phyloP scores from a whole-genome alignment of 164 flowering plant species.

The Cinnamomum chago region DNA sequence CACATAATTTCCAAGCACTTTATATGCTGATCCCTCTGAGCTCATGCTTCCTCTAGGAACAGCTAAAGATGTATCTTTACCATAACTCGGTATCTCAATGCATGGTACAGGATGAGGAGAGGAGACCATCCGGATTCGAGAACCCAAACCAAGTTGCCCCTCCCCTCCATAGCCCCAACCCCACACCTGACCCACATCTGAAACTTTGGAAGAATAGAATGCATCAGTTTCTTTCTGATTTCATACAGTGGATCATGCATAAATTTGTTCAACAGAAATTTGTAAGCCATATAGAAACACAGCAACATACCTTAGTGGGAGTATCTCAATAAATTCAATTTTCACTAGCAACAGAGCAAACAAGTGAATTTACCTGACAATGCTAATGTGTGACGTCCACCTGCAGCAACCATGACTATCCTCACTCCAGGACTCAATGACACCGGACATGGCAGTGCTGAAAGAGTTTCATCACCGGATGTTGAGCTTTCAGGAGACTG shows the following conservation, averaged over 20 bases:
- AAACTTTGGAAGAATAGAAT: slow-evolving; percentile 35
- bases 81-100: slow-evolving; percentile 47
- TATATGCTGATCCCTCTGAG: slow-evolving; percentile 45
- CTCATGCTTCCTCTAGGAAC: slow-evolving; percentile 44
- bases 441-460: slow-evolving; percentile 89
- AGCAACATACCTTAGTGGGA: too few species aligned
- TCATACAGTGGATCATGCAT: background rate
- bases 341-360: too few species aligned
- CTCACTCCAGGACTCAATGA: slow-evolving; percentile 78
- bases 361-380: slow-evolving; percentile 63
- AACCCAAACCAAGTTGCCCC: slow-evolving; percentile 97
- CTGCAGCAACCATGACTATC: slow-evolving; percentile 83
- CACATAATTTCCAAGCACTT: slow-evolving; percentile 80
- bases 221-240: slow-evolving; percentile 18
- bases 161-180: slow-evolving; percentile 99
- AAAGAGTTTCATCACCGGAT: slow-evolving; percentile 62
- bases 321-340: too few species aligned
- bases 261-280: too few species aligned
- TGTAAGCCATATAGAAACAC: too few species aligned
- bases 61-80: slow-evolving; percentile 47
- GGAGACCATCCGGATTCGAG: slow-evolving; percentile 89
- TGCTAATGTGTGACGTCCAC: slow-evolving; percentile 94
- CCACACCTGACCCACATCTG: slow-evolving; percentile 99
- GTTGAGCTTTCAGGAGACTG: slow-evolving; percentile 69
- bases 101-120: slow-evolving; percentile 97